Base-by-base conservation (phyloP, 129 eudicot genomes). In the Pseudognaphalium luteoalbum region DNA sequence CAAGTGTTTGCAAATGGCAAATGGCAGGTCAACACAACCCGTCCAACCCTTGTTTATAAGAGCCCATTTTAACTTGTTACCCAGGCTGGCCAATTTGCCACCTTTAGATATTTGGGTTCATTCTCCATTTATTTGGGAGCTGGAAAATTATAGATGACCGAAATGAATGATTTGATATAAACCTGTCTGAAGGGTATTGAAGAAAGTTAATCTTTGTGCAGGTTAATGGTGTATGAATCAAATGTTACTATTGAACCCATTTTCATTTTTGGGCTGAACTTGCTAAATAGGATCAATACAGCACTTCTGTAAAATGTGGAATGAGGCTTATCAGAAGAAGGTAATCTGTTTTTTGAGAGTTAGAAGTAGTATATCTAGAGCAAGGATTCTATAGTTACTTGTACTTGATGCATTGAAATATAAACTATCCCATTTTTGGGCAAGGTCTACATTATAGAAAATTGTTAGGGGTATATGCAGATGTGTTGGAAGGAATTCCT, bases 241-340 rank as follows among this genome's bases (percentile, higher is more conserved):
- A 51, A 68, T 68, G 70, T 73, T 68, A 29, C 78, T 6, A 15
- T 58, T 12, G 64, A 51, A 52, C 78, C 79, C n/a, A 50, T 79
- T 72, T 64, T 52, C 79, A 64, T 79, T 56, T 73, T 73, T 73
- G 83, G 73, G 69, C 39, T 57, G 68, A 66, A 73, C 63, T 72
- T 65, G n/a, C 76, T 41, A 66, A 68, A 74, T 67, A 73, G 83
- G 78, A 80, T 80, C 75, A 41, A 73, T 51, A 80, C 83, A 29
- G 73, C 57, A 59, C 84, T 42, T 80, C 76, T 76, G 58, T 74
- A 12, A 71, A 44, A 21, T 78, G 44, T 70, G 82, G 82, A 70
- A 71, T 47, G 82, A 71, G 77, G 82, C 82, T 47, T 71, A 78
- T 71, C 17, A 47, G 54, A 39, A 57, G 68, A 70, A 78, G 64